Conservation (phyloP, 345 rosid genomes). For the Eucalyptus erythrocorys region DNA sequence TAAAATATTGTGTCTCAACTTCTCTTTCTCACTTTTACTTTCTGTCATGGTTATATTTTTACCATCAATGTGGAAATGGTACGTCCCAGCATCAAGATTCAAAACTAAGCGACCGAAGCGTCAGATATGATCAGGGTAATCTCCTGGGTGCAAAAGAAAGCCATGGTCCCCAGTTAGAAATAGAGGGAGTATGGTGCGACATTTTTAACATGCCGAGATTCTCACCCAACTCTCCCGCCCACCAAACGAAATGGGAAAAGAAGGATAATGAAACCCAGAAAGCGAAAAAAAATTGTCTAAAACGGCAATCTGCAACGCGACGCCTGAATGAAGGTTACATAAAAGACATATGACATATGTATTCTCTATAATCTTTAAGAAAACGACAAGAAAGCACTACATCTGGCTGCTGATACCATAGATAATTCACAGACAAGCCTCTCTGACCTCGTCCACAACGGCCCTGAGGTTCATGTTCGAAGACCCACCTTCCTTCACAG, state of each 20-base stretch:
- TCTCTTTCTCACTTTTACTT: too few relatives aligned
- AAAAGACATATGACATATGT: not conserved
- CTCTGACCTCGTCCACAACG: not conserved
- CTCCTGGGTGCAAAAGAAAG: too few relatives aligned
- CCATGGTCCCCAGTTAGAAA: not conserved
- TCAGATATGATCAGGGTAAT: not conserved
- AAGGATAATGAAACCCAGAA: not conserved
- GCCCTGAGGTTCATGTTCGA: not conserved
- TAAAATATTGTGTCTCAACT: too few relatives aligned
- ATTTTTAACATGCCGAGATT: not conserved
- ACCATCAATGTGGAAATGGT: too few relatives aligned
- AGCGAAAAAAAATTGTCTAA: not conserved
- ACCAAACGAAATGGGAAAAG: not conserved
- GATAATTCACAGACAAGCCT: not conserved
- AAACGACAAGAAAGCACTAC: not conserved
- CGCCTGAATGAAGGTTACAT: not conserved
- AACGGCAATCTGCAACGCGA: not conserved
- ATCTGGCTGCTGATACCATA: not conserved
- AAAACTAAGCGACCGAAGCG: not conserved
- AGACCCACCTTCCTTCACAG: conserved; percentile 6
- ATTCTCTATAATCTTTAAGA: not conserved
- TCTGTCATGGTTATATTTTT: too few relatives aligned
- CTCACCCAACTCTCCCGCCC: not conserved
- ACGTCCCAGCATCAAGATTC: not conserved
- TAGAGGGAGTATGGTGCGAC: not conserved